A percentile compares a stretch with the other conserved stretches of the same genome.
phyloP scores from a whole-genome alignment of 2,329 filamentous ascomycete species.

The Trichoderma hamatum region DNA sequence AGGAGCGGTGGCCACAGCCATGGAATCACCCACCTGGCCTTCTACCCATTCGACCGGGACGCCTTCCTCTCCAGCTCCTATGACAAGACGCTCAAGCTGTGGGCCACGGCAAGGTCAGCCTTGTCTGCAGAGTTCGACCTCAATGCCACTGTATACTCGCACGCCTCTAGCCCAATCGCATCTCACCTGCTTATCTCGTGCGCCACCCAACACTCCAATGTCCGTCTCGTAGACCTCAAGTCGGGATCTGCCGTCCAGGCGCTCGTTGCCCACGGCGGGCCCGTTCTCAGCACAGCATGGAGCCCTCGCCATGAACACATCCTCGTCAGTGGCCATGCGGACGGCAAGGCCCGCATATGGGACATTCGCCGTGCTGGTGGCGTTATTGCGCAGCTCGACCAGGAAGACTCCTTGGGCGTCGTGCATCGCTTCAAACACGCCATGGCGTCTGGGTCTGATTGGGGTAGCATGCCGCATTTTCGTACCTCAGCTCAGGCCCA shows the following conservation, averaged over 20 bases:
- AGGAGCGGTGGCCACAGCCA: conserved; percentile 58
- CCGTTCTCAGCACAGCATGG: conserved; percentile 75
- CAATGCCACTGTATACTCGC: conserved; percentile 71
- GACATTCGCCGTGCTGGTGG: conserved; percentile 80
- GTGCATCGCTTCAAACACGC: conserved; percentile 46
- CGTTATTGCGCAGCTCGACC: conserved; percentile 76
- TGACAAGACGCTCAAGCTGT: conserved; percentile 76
- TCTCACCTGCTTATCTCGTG: conserved; percentile 80
- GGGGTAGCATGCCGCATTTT: conserved; percentile 42
- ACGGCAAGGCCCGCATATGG: conserved; percentile 84
- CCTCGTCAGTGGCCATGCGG: conserved; percentile 80
- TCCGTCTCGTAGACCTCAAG: conserved; percentile 83
- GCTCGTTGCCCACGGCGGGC: conserved; percentile 68
- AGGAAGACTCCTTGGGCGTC: conserved; percentile 79
- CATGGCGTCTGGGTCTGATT: conserved; percentile 37
- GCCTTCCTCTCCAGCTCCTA: conserved; percentile 79
- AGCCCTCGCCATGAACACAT: conserved; percentile 79
- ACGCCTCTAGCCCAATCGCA: conserved; percentile 75
- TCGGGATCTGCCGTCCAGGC: conserved; percentile 75
- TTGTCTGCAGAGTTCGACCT: conserved; percentile 70
- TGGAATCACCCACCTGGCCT: conserved; percentile 74
- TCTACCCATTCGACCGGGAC: conserved; percentile 76
- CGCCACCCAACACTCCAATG: conserved; percentile 81
- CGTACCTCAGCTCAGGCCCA: conserved; percentile 68
- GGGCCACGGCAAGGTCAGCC: conserved; percentile 65